phyloP scores from a whole-genome alignment of 1,284 basidiomycete genomes.

The Pyrrhoderma lamaoense region DNA sequence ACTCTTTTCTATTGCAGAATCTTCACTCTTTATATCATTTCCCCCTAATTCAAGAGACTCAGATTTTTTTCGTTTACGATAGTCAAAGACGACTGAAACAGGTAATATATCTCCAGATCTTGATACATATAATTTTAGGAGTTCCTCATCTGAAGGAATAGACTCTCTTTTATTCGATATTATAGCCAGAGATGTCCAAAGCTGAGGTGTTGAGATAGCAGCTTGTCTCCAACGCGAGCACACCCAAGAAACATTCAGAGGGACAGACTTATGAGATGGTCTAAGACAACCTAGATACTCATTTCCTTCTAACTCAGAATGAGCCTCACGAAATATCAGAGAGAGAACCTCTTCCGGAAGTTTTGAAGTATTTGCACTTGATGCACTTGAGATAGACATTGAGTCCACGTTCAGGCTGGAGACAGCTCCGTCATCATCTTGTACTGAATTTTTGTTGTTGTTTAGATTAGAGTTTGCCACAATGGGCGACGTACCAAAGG shows the following conservation, averaged over 20 bases:
- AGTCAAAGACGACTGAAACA: constrained; percentile 6
- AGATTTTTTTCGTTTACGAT: not conserved
- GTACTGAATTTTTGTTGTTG: too few relatives aligned
- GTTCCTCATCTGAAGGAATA: not conserved
- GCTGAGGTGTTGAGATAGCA: constrained; percentile 3
- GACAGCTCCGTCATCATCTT: too few relatives aligned
- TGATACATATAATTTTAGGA: constrained; percentile 6
- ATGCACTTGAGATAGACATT: too few relatives aligned
- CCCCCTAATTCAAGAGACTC: not conserved
- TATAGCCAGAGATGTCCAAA: constrained; percentile 11
- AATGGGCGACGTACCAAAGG: too few relatives aligned
- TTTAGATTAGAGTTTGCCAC: too few relatives aligned
- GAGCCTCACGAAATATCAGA: constrained; percentile 5
- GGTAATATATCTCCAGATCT: constrained; percentile 5
- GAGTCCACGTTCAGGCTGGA: too few relatives aligned
- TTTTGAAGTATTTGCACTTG: not conserved
- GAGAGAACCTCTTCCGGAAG: constrained; percentile 11
- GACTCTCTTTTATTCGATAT: not conserved
- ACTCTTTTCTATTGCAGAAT: too few relatives aligned
- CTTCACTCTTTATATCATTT: not conserved
- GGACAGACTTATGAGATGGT: not conserved
- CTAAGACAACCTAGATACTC: not conserved
- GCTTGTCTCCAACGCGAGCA: constrained; percentile 12
- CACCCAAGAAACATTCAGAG: constrained; percentile 11
- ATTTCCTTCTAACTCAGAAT: not conserved